Base-by-base conservation (phyloP, 257 asterid genomes). In the Lycium ferocissimum region DNA sequence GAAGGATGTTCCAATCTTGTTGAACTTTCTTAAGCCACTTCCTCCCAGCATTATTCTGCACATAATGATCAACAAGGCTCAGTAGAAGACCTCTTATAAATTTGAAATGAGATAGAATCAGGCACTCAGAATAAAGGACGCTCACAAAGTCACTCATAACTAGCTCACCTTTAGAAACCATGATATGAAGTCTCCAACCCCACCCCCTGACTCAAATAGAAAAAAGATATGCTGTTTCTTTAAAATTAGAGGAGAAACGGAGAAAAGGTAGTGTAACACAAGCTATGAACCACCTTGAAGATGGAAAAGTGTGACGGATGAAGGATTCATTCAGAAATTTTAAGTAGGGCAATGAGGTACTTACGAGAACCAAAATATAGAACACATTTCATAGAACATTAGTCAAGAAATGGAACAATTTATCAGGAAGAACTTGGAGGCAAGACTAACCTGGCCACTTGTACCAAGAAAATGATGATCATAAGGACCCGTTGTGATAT, bases 11-110 rank as follows among this genome's bases (percentile, higher is more conserved):
- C 99, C 99, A 97, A 88, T 97, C 99, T 85, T 92, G 95, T 82
- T 95, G 98, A 84, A 95, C 95, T 91, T 95, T 97, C 95, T 87
- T 93, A 82, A 97, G 98, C 99, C 99, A 97, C 91, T 93, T 97
- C 90, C 97, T 95, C 72, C 94, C 91, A 83, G 98, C 93, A 73
- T 80, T 91, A 85, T 87, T 94, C 98, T 97, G 94, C 83, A 88
- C 91, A 86, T 82, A 69, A 78, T 26, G 49, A 54, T 53, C 47
- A 78, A 53, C 15, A 78, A 53, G 49, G 62, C 43, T 87, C 84
- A 71, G 79, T 51, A 51, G 15, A 59, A 79, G 53, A 57, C 75
- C 38, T 62, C 63, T 26, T 47, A 47, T n/a, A 65, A 11, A 61
- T 58, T 76, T 49, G 62, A 49, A 53, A 22, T 13, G 62, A 43